These are phyloP conservation scores for Cenchrus americanus DNA, from an alignment of 176 grass and related monocot genomes.

Conservation along the genomic window DNA sequence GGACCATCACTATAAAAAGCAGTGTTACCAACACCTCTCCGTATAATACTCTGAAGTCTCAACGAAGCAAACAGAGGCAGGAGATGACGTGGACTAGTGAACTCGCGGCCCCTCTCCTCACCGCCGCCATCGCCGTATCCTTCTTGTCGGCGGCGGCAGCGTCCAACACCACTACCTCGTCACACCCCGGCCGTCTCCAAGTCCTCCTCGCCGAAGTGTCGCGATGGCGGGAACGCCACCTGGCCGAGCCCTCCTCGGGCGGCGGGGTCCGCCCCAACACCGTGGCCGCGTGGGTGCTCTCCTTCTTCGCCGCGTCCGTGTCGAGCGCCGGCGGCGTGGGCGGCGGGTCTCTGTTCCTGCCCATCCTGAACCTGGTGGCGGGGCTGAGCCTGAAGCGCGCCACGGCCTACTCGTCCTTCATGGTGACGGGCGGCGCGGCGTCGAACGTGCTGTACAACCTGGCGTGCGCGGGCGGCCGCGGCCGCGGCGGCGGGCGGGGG, in stretches of 20 bases:
- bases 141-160: constrained; percentile 25
- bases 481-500: background rate
- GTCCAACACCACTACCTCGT: constrained; percentile 38
- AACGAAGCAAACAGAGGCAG: background rate
- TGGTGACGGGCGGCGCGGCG: constrained; percentile 69
- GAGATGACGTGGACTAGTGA: constrained; percentile 30
- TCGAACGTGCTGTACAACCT: constrained; percentile 77
- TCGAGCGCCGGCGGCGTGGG: constrained; percentile 75
- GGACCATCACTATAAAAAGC: constrained; percentile 7
- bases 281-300: constrained; percentile 51
- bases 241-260: constrained; percentile 1
- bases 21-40: background rate
- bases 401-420: constrained; percentile 69
- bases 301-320: constrained; percentile 65
- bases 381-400: constrained; percentile 69
- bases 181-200: constrained; percentile 25
- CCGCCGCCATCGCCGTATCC: constrained; percentile 34
- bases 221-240: constrained; percentile 52
- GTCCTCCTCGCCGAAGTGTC: constrained; percentile 39
- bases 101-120: constrained; percentile 28
- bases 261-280: constrained; percentile 12
- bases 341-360: constrained; percentile 78
- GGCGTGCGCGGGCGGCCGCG: constrained; percentile 13
- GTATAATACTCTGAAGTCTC: background rate
- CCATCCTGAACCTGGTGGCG: constrained; percentile 70